phyloP scores from a whole-genome alignment of 192 early-diverging fungal genomes.

The Globomyces pollinis-pini region DNA sequence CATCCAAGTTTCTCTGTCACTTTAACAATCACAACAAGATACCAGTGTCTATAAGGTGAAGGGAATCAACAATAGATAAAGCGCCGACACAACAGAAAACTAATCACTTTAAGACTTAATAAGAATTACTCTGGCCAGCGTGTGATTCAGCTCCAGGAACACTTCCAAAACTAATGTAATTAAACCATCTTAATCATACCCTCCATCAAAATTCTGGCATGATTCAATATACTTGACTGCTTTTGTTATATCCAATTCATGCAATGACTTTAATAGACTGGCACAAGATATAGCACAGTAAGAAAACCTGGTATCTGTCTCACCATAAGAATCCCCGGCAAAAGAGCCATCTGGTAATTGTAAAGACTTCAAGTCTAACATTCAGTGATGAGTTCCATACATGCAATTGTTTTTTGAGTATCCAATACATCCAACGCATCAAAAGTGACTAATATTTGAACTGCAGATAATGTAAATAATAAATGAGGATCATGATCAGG shows the following conservation, averaged over 20 bases:
- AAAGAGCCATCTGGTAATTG: conserved; percentile 72
- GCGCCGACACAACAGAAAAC: conserved; percentile 88
- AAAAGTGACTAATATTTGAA: conserved; percentile 78
- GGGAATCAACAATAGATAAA: conserved; percentile 68
- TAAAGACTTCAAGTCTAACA: conserved; percentile 53
- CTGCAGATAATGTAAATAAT: conserved; percentile 80
- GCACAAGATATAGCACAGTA: conserved; percentile 76
- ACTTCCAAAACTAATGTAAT: too few species aligned
- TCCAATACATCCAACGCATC: conserved; percentile 76
- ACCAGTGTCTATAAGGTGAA: conserved; percentile 76
- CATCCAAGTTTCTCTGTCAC: conserved; percentile 74
- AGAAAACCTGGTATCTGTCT: conserved; percentile 88
- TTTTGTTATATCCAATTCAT: conserved; percentile 53
- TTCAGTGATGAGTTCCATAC: conserved; percentile 44
- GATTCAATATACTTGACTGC: conserved; percentile 62
- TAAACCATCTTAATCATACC: too few species aligned
- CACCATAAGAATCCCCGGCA: conserved; percentile 85
- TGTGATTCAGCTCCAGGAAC: conserved; percentile 87
- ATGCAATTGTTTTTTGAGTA: conserved; percentile 52
- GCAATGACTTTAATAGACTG: conserved; percentile 65
- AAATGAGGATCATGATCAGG: conserved; percentile 83
- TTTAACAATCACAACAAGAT: too few species aligned
- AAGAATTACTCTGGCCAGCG: conserved; percentile 75
- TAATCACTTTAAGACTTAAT: too few species aligned
- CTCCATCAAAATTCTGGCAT: conserved; percentile 95